Evolutionary conservation across 179 eudicot species (phyloP).

Genomic region (Nepenthes alata): DNA sequence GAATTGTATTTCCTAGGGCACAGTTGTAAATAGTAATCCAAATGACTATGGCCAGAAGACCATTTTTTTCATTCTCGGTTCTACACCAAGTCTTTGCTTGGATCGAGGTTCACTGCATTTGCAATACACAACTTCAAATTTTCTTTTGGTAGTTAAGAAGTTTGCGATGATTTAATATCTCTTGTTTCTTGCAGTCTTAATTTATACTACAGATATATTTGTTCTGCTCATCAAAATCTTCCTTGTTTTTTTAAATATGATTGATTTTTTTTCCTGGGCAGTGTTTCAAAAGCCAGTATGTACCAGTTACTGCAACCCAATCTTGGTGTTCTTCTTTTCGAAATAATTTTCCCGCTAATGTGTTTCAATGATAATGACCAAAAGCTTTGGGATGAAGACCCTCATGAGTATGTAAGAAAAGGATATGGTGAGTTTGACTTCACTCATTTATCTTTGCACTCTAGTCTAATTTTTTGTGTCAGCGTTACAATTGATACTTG

Average conservation of each 20-base stretch:
- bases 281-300: constrained; percentile 79
- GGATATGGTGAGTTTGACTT: constrained; percentile 71
- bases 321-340: constrained; percentile 84
- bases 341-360: constrained; percentile 93
- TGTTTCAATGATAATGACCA: constrained; percentile 96
- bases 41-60: too few relatives aligned
- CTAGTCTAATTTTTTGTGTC: not conserved
- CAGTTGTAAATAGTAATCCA: too few relatives aligned
- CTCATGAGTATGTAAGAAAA: constrained; percentile 98
- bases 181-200: too few relatives aligned
- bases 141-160: too few relatives aligned
- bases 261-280: constrained; percentile 20
- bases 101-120: too few relatives aligned
- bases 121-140: too few relatives aligned
- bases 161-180: too few relatives aligned
- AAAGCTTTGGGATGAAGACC: constrained; percentile 98
- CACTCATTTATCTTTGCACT: not conserved
- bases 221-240: not conserved
- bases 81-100: not conserved
- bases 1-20: too few relatives aligned
- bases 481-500: too few relatives aligned
- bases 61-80: too few relatives aligned
- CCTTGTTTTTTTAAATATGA: not conserved
- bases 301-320: constrained; percentile 73
- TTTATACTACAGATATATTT: too few relatives aligned